Evolutionary conservation across 2,329 filamentous ascomycete species (phyloP).

Genomic region (Phialemoniopsis sp.): DNA sequence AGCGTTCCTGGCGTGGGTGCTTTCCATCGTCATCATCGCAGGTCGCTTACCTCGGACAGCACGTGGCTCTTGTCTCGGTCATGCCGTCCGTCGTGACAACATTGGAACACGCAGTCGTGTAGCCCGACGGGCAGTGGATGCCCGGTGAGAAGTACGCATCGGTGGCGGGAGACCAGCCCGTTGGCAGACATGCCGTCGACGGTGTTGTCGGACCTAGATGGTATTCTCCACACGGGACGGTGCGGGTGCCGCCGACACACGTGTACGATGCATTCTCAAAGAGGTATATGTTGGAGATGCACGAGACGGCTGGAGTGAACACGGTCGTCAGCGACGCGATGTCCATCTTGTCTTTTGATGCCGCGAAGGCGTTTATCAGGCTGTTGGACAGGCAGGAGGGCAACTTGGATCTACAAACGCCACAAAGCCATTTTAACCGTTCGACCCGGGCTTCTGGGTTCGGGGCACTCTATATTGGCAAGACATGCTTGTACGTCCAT

Average conservation of each 20-base stretch:
- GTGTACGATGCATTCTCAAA: neutral
- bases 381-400: too few species aligned
- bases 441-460: too few species aligned
- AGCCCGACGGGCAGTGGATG: slow-evolving; percentile 6
- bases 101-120: slow-evolving; percentile 10
- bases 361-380: too few species aligned
- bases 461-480: too few species aligned
- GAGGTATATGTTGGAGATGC: slow-evolving; percentile 3
- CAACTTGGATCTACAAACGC: too few species aligned
- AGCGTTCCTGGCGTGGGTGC: neutral
- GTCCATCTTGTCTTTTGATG: too few species aligned
- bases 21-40: too few species aligned
- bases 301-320: slow-evolving; percentile 4
- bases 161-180: slow-evolving; percentile 3
- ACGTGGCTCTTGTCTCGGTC: slow-evolving; percentile 1
- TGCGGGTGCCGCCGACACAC: neutral
- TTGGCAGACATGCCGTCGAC: slow-evolving; percentile 4
- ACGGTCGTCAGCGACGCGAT: slow-evolving; percentile 5
- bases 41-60: neutral
- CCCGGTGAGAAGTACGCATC: slow-evolving; percentile 7
- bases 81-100: neutral
- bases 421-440: too few species aligned
- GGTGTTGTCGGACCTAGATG: neutral
- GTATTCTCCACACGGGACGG: slow-evolving; percentile 2
- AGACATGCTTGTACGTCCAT: too few species aligned